phyloP scores from a whole-genome alignment of 148 eudicot genomes.

The Cornus kousa region DNA sequence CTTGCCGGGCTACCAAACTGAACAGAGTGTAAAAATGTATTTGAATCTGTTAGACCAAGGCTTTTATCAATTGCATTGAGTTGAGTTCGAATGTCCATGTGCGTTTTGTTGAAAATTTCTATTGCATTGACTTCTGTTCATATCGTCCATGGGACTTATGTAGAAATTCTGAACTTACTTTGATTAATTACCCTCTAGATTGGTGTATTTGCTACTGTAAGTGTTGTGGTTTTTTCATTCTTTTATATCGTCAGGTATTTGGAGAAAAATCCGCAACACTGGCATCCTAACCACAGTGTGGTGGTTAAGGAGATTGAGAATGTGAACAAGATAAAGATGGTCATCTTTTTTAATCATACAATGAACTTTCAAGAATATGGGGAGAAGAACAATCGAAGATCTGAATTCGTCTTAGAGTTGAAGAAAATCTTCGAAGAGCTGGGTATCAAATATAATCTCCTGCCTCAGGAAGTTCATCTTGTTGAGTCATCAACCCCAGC shows the following conservation, averaged over 20 bases:
- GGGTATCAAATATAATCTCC: conserved; percentile 17
- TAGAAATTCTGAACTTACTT: no score
- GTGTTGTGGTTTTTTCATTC: neutral
- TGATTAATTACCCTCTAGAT: neutral
- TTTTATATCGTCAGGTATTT: conserved; percentile 35
- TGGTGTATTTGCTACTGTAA: neutral
- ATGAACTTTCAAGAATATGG: conserved; percentile 41
- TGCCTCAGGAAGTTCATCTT: conserved; percentile 13
- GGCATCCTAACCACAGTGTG: conserved; percentile 41
- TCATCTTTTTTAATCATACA: conserved; percentile 38
- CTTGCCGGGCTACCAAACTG: no score
- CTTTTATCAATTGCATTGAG: neutral
- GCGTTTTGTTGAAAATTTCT: no score
- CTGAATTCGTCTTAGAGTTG: conserved; percentile 27
- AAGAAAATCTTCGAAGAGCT: conserved; percentile 17
- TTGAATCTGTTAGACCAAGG: neutral
- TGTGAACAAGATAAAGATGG: conserved; percentile 41
- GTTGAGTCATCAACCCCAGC: neutral
- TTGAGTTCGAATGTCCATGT: neutral
- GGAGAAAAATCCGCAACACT: conserved; percentile 32
- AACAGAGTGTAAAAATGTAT: no score
- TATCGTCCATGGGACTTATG: no score
- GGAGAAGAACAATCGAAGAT: conserved; percentile 30
- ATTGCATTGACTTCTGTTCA: no score
- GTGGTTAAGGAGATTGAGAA: conserved; percentile 44